Percentiles rank a stretch among this genome's conserved stretches.
Conservation (phyloP, 2,329 filamentous ascomycete genomes). For the Alternaria dauci region DNA sequence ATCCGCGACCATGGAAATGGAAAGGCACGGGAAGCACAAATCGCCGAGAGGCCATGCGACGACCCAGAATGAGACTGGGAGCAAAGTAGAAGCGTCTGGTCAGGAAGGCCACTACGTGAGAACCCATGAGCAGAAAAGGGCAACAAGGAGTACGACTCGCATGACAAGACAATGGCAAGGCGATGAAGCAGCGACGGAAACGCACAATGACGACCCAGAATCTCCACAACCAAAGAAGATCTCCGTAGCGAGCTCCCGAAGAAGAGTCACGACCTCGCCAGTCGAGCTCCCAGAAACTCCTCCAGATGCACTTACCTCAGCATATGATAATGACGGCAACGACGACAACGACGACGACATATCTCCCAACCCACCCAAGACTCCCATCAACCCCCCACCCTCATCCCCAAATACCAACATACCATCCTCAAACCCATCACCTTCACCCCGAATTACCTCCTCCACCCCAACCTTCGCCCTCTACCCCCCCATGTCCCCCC, state of each 20-base stretch:
- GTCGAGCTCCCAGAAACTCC: not conserved
- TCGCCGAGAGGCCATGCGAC: not conserved
- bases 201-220: not conserved
- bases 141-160: not conserved
- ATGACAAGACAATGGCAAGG: not conserved
- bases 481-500: not conserved
- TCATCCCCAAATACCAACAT: not conserved
- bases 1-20: not conserved
- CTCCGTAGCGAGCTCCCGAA: not conserved
- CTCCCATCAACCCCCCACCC: not conserved
- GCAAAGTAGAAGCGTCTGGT: not conserved
- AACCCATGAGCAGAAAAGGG: not conserved
- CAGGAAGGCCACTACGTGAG: rapidly evolving
- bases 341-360: not conserved
- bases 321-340: not conserved
- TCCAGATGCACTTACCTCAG: not conserved
- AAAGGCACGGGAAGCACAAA: not conserved
- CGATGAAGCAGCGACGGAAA: not conserved
- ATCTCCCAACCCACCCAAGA: not conserved
- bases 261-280: not conserved
- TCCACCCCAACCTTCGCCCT: not conserved
- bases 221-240: not conserved
- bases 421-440: not conserved
- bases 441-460: not conserved
- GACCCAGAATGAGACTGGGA: not conserved